Base-by-base conservation (phyloP, 768 basidiomycete genomes). In the Amanita thiersii region DNA sequence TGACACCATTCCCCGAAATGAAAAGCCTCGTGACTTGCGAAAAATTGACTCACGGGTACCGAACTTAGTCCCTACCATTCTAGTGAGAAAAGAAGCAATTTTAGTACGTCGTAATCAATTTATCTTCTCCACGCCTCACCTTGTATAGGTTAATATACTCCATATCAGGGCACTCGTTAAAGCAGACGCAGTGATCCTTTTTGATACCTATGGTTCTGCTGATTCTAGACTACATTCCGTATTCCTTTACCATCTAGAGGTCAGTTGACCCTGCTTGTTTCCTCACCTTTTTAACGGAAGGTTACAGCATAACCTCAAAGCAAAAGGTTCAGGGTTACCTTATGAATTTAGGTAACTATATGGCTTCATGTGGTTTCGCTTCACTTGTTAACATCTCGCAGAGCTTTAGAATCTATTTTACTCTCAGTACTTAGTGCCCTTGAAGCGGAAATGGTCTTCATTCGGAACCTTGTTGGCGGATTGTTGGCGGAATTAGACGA, bases 161-260 rank as follows among this genome's bases (percentile, higher is more conserved):
- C 94, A 98, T 55, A 90, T 98, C 37, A 79, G 94, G 39, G 92
- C 91, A 1, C 76, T 97, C 30, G 84, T 98, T 56, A 97, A 97
- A 61, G 85, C 91, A 6, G 87, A 96, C 56, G 70, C 85, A 28
- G 87, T 96, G 33, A 71, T 94, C 25, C 73, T 98, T 29, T 97
- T 98, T 57, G 93, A 97, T 55, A 84, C 86, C 1, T 89, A 81
- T 56, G 93, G 92, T 6, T 89, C 85, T 18, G 76, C 78, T 10
- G 86, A 93, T 59, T 91, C 89, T 2, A 68, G 81, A 43, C 71
- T 92, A 5, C 88, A 91, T 56, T 88, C 86, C 26, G 82, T 83
- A 9, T 92, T 92, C 57, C 62, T 92, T 45, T 89, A 90, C 54
- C 87, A 92, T 57, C 66, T 92, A 24, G 87, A 90, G 66, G 88